Evolutionary conservation across 140 eudicot genomes (phyloP), one percentile per base, ranked within the genome.

Genomic region (Flaveria floridana): DNA sequence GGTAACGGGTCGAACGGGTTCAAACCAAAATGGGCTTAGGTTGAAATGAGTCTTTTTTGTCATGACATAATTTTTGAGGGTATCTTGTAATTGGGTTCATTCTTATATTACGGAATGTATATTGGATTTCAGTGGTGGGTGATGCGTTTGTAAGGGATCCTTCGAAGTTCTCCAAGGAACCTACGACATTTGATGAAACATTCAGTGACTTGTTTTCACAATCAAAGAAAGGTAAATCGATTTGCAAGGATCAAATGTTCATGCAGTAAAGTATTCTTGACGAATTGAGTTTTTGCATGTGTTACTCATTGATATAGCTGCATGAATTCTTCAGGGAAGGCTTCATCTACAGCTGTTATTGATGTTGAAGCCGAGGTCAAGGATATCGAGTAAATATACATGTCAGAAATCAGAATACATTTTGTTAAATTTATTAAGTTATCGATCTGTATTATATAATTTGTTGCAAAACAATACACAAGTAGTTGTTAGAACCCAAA

Each of bases 301-400:
- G 11, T 44, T 44, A 48, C 66, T 56, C 23, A 20, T 23, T 23
- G 9, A 70, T 26, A 39, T 52, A 47, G 21, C 69, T 72, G n/a
- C 62, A 47, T 78, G 46, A 11, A 69, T 75, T 82, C 0, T 70
- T 46, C 86, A 91, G 97, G 94, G 77, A 91, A 82, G 62, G 74
- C 78, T 72, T 73, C 86, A 26, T 91, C 96, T 56, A 72, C 26
- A 72, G 77, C 81, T n/a, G 73, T 92, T 56, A 95, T 92, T 59
- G 97, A 92, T 79, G 76, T 92, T 42, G 97, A 92, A 83, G 97
- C 97, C 21, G 97, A 92, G 77, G 84, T 92, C 58, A 87, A 75
- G 78, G 97, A 92, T 80, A 86, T 84, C 11, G 97, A 92, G 18
- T 68, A 55, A 59, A 75, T 23, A 68, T 80, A 73, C 56, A 39